phyloP scores from a whole-genome alignment of 345 rosid genomes.

The Rhizophora apiculata region DNA sequence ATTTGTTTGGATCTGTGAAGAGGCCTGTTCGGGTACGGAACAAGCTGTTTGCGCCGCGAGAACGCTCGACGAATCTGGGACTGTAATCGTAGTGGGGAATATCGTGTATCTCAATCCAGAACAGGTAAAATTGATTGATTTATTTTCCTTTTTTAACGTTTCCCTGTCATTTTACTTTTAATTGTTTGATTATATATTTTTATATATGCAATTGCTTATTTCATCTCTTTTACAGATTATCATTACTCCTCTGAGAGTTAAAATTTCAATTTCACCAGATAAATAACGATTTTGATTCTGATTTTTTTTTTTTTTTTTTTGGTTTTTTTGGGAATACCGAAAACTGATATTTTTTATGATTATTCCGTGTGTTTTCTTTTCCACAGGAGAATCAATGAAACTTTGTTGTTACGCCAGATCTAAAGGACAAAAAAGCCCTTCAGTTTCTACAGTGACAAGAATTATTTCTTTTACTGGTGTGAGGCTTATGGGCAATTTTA shows the following conservation, averaged over 20 bases:
- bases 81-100: constrained; percentile 64
- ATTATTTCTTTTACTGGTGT: constrained; percentile 16
- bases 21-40: constrained; percentile 49
- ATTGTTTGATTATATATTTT: not conserved
- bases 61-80: constrained; percentile 74
- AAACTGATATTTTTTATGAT: constrained; percentile 55
- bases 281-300: not conserved
- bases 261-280: constrained; percentile 22
- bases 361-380: constrained; percentile 32
- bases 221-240: constrained; percentile 19
- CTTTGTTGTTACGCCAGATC: constrained; percentile 33
- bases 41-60: constrained; percentile 51
- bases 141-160: not conserved
- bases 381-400: constrained; percentile 50
- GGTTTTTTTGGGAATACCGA: constrained; percentile 25
- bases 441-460: constrained; percentile 28
- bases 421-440: constrained; percentile 32
- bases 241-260: constrained; percentile 22
- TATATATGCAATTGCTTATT: not conserved
- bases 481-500: constrained; percentile 10
- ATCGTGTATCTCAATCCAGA: constrained; percentile 69
- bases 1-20: constrained; percentile 54
- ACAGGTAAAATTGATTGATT: constrained; percentile 47
- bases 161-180: not conserved
- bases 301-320: not conserved